Evolutionary conservation across 805 yeast species (phyloP).

Genomic region (Zygosaccharomyces bisporus): DNA sequence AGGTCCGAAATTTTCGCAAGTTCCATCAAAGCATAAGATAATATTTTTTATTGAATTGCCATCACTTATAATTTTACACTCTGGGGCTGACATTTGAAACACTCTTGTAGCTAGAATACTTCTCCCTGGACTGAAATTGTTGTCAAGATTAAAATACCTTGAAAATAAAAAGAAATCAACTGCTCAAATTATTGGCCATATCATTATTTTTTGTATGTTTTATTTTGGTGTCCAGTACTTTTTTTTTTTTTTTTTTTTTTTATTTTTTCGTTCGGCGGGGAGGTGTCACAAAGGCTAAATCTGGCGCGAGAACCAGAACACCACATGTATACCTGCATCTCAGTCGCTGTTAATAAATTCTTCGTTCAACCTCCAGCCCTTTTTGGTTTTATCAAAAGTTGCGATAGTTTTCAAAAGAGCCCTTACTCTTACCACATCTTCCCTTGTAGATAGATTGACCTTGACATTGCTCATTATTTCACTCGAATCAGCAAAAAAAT

Average conservation of each 20-base stretch:
- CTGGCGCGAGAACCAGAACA: slow-evolving; percentile 10
- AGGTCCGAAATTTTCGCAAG: slow-evolving; percentile 55
- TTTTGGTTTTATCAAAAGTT: slow-evolving; percentile 53
- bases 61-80: neutral
- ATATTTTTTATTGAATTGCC: slow-evolving; percentile 40
- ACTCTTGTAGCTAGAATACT: too few species aligned
- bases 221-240: neutral
- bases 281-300: slow-evolving; percentile 9
- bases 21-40: slow-evolving; percentile 61
- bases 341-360: slow-evolving; percentile 40
- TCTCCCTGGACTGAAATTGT: too few species aligned
- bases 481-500: slow-evolving; percentile 45
- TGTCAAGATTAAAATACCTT: too few species aligned
- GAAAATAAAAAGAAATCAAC: neutral
- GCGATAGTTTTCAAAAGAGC: slow-evolving; percentile 68
- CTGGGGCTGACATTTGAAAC: slow-evolving; percentile 1
- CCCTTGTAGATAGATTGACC: slow-evolving; percentile 43
- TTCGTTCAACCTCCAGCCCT: slow-evolving; percentile 63
- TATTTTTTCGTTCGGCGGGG: too few species aligned
- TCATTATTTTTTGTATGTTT: neutral
- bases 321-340: neutral
- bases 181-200: neutral
- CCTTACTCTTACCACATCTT: slow-evolving; percentile 58
- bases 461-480: slow-evolving; percentile 42
- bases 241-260: neutral